Conservation (phyloP, 257 asterid species). For the Lycium ferocissimum region DNA sequence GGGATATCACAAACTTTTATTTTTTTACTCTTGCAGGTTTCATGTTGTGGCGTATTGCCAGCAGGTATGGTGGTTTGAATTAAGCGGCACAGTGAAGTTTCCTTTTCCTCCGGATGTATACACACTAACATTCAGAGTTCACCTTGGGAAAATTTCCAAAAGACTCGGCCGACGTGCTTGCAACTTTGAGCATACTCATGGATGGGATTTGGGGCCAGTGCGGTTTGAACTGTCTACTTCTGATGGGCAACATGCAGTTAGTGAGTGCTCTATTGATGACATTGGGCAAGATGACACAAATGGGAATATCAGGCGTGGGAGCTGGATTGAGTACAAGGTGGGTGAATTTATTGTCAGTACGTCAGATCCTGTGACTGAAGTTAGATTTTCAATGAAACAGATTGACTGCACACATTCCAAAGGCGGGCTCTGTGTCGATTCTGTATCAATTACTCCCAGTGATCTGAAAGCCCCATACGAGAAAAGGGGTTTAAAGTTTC, state of each 20-base stretch:
- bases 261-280: conserved; percentile 76
- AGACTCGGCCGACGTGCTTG: conserved; percentile 90
- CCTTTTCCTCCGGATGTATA: conserved; percentile 91
- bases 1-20: not conserved
- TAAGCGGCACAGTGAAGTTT: conserved; percentile 75
- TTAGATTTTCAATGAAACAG: conserved; percentile 89
- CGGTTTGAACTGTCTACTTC: conserved; percentile 80
- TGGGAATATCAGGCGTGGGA: conserved; percentile 74
- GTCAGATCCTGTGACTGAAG: conserved; percentile 68
- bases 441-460: conserved; percentile 72
- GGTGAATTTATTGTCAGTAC: conserved; percentile 80
- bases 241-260: conserved; percentile 84
- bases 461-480: conserved; percentile 59
- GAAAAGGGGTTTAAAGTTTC: conserved; percentile 50
- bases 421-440: conserved; percentile 97
- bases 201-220: conserved; percentile 91
- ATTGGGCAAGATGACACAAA: conserved; percentile 56
- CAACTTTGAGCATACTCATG: conserved; percentile 86
- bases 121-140: conserved; percentile 76
- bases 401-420: conserved; percentile 98
- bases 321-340: conserved; percentile 91
- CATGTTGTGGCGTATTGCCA: conserved; percentile 84
- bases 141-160: conserved; percentile 78
- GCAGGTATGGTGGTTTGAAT: conserved; percentile 99
- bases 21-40: conserved; percentile 59